Base-by-base conservation (phyloP, 108 stramenopile species). In the Cyclotella choctawhatcheeana region DNA sequence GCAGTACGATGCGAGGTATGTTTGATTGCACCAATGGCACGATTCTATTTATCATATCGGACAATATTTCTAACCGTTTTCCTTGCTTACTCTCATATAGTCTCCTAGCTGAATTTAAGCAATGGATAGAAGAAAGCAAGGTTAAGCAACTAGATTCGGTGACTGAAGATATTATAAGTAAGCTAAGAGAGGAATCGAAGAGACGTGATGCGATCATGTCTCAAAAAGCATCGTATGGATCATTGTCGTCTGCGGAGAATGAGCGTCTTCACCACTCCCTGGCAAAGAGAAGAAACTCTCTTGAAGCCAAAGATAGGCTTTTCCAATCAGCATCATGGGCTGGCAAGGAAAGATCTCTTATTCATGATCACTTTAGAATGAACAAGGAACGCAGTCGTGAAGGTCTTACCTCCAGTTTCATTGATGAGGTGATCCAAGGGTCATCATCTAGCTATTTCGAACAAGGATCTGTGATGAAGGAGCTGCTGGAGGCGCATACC, bases 401-500 rank as follows among this genome's bases (percentile, higher is more conserved):
- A 26, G 44, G 21, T 20, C 18, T 67, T 22, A 34, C 66, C 32
- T 31, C 30, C 5, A 66, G 64, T 16, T 10, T 55, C 21, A 67
- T 67, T 25, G 34, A 21, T 2, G 54, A 43, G 50, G 35, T 33
- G 14, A 20, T 67, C 34, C 30, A 67, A 37, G 53, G 37, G 17
- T 17, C 16, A 25, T 54, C 51, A 54, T 40, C 34, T 0, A n/a
- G 43, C 2, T 68, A 55, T 20, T 68, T 68, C 31, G 40, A 68
- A 18, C 16, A 68, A 53, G 67, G 67, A 24, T 68, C 67, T 0
- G 53, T 56, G 8, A 56, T 68, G 67, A 68, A 53, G 31, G 35
- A 68, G 55, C 53, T 68, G 2, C 22, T 56, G 22, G 67, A 56
- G 37, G 32, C 67, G 4, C 22, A 45, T 14, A 10, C 55, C 54